Percentiles rank a stretch among this genome's conserved stretches.
Conservation (phyloP, 2,329 filamentous ascomycete genomes). For the Aciculosporium take region DNA sequence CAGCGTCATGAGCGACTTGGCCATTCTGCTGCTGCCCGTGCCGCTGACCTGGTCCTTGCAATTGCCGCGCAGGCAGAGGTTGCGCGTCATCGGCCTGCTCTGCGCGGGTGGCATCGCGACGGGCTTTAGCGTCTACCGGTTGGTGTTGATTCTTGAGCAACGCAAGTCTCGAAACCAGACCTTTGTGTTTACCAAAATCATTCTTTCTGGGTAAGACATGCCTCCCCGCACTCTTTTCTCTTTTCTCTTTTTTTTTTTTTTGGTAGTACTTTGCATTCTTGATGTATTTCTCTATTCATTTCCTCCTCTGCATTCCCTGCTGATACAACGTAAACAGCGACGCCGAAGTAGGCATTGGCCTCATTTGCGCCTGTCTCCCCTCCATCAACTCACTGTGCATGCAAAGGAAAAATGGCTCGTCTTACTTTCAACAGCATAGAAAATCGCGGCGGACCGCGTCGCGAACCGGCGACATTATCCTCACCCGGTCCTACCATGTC, state of each 20-base stretch:
- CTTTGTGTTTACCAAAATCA: constrained; percentile 15
- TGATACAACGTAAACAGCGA: too few species aligned
- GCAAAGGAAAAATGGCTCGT: constrained; percentile 9
- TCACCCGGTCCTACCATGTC: constrained; percentile 17
- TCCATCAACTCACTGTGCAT: constrained; percentile 13
- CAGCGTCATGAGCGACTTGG: constrained; percentile 18
- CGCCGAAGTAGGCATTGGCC: constrained; percentile 18
- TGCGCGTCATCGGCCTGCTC: constrained; percentile 17
- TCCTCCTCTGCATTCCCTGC: too few species aligned
- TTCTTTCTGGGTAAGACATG: constrained; percentile 12
- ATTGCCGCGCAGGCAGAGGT: constrained; percentile 15
- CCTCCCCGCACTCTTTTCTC: background rate
- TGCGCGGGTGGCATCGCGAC: constrained; percentile 19
- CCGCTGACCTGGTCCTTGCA: constrained; percentile 20
- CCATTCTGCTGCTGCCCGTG: constrained; percentile 16
- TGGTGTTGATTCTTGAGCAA: constrained; percentile 13
- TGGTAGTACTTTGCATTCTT: too few species aligned
- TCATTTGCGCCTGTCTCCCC: constrained; percentile 19
- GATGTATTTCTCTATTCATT: too few species aligned
- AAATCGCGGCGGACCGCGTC: constrained; percentile 1
- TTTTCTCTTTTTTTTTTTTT: background rate
- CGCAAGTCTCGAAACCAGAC: constrained; percentile 13
- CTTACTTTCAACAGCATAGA: constrained; percentile 12
- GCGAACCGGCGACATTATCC: constrained; percentile 14
- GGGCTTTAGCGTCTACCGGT: constrained; percentile 17